A percentile compares a stretch with the other conserved stretches of the same genome.
Conservation (phyloP, 1,284 basidiomycete genomes). For the Ceratobasidium sp. region DNA sequence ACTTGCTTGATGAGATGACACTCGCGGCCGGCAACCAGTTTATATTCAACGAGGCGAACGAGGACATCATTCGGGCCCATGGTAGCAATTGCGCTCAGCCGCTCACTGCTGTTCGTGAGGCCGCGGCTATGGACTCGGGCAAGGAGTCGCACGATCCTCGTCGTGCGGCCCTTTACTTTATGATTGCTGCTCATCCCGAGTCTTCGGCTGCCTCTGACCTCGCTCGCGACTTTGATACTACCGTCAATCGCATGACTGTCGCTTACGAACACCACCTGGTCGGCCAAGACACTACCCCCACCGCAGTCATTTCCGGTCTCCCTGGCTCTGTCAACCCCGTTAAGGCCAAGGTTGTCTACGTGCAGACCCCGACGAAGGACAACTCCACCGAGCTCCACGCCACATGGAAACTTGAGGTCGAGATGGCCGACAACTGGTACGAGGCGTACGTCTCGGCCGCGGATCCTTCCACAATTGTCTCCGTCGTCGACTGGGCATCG, state of each 20-base stretch:
- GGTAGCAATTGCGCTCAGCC: constrained; percentile 67
- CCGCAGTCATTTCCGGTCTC: constrained; percentile 69
- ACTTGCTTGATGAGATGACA: constrained; percentile 28
- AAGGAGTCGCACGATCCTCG: constrained; percentile 63
- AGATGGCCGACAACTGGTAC: constrained; percentile 90
- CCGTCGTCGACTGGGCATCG: constrained; percentile 87
- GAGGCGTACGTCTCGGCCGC: constrained; percentile 77
- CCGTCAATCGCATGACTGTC: constrained; percentile 67
- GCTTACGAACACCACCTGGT: constrained; percentile 67
- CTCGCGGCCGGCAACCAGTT: constrained; percentile 23
- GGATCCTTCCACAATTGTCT: constrained; percentile 77
- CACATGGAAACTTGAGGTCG: constrained; percentile 87
- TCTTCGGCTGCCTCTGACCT: constrained; percentile 67
- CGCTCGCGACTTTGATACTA: constrained; percentile 65
- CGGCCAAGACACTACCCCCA: constrained; percentile 61
- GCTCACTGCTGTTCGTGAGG: constrained; percentile 34
- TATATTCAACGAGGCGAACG: constrained; percentile 46
- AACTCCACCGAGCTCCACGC: constrained; percentile 69
- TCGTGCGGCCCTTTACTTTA: constrained; percentile 79
- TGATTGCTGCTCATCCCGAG: constrained; percentile 79
- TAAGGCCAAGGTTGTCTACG: constrained; percentile 77
- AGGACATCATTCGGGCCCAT: constrained; percentile 58
- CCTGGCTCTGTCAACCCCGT: constrained; percentile 81
- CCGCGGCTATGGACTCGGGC: constrained; percentile 44
- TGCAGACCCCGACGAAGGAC: constrained; percentile 75